A percentile compares a stretch with the other conserved stretches of the same genome.
phyloP scores from a whole-genome alignment of 352 stramenopile species.

The Globisporangium nodosum region DNA sequence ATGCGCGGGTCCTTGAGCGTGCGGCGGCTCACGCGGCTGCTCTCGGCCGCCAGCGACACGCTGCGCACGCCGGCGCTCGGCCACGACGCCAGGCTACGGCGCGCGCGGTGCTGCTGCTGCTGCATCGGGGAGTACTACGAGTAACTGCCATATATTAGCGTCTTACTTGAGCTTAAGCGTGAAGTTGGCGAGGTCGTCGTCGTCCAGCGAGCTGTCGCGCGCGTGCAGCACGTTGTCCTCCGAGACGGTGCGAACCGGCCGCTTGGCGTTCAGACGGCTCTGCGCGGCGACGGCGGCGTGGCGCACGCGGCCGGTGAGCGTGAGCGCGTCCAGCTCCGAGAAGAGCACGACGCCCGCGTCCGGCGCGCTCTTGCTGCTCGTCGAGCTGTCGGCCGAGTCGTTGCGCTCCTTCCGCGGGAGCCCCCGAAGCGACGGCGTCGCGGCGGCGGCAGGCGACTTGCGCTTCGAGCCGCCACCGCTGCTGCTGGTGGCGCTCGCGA shows the following conservation, averaged over 20 bases:
- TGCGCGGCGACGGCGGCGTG: constrained; percentile 9
- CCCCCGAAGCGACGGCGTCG: neutral
- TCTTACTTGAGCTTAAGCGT: constrained; percentile 47
- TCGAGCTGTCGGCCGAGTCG: constrained; percentile 35
- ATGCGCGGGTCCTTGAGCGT: constrained; percentile 26
- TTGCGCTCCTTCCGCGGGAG: constrained; percentile 27
- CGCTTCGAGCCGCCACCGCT: neutral
- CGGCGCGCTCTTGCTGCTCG: constrained; percentile 26
- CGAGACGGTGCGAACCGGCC: constrained; percentile 40
- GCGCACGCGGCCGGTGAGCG: constrained; percentile 53
- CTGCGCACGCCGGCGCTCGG: neutral
- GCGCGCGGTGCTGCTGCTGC: neutral
- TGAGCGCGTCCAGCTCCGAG: constrained; percentile 56
- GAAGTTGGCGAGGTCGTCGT: constrained; percentile 73
- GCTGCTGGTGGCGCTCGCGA: neutral
- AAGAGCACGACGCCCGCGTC: constrained; percentile 46
- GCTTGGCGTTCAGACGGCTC: constrained; percentile 14
- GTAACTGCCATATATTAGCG: neutral
- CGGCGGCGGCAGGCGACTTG: constrained; percentile 6
- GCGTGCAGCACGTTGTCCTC: constrained; percentile 43
- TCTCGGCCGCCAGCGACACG: constrained; percentile 2
- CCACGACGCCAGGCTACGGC: neutral
- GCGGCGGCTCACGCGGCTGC: constrained; percentile 7
- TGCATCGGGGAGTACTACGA: neutral
- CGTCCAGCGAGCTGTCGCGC: constrained; percentile 19